Conservation (phyloP, 495 filamentous ascomycete species). For the Penicillium parvum region DNA sequence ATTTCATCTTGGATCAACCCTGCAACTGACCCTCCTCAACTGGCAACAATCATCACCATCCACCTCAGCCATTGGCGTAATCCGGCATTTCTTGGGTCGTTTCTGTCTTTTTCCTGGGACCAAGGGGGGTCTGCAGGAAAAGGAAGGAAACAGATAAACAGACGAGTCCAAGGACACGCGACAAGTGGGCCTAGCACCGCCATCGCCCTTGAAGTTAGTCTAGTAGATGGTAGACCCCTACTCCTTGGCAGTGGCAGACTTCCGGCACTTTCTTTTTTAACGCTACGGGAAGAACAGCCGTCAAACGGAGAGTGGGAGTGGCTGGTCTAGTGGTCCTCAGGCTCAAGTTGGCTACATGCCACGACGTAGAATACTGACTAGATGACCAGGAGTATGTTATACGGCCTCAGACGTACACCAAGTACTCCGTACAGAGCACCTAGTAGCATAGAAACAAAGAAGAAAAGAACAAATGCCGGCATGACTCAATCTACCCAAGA, state of each 20-base stretch:
- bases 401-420: neutral
- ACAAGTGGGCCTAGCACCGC: slow-evolving; percentile 8
- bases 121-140: too few relatives aligned
- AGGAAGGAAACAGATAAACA: neutral
- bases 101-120: too few relatives aligned
- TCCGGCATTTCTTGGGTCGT: slow-evolving; percentile 4
- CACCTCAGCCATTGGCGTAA: slow-evolving; percentile 13
- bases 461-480: neutral
- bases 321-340: neutral
- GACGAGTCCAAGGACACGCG: slow-evolving; percentile 10
- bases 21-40: slow-evolving; percentile 13
- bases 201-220: neutral
- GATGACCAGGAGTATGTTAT: neutral
- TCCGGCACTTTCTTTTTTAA: neutral
- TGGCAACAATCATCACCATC: slow-evolving; percentile 12
- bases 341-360: neutral
- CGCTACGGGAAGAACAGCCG: slow-evolving; percentile 1
- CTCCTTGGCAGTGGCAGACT: neutral
- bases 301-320: slow-evolving; percentile 1
- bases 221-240: too few relatives aligned
- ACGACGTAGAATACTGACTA: neutral
- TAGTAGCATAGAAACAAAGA: neutral
- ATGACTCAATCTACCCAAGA: slow-evolving; percentile 5
- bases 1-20: neutral
- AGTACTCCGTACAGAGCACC: neutral